Conservation (phyloP, 2,329 filamentous ascomycete species). For the Didymella segeticola region DNA sequence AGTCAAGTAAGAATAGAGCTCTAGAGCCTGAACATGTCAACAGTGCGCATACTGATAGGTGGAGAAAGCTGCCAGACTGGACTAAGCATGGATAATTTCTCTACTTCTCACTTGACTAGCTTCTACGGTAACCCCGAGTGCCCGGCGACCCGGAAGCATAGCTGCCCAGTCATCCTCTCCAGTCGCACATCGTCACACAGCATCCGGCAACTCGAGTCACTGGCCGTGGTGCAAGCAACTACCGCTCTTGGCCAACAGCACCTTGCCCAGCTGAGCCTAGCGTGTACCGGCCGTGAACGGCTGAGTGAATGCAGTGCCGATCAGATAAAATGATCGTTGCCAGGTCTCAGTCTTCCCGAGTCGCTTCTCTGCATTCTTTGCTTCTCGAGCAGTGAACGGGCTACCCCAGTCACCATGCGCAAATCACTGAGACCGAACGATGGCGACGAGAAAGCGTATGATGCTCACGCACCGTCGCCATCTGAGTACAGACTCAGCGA, state of each 20-base stretch:
- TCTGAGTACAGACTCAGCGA: conserved; percentile 12
- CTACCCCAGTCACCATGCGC: conserved; percentile 15
- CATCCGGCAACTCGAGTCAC: conserved; percentile 1
- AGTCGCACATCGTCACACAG: conserved; percentile 10
- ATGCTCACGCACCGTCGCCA: conserved; percentile 1
- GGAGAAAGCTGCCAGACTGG: no score
- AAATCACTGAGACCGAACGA: conserved; percentile 13
- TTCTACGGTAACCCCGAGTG: no score
- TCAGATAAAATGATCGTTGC: conserved; percentile 20
- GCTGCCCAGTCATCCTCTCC: neutral
- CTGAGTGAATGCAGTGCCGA: conserved; percentile 5
- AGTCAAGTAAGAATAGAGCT: no score
- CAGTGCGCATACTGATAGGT: no score
- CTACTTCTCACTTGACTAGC: no score
- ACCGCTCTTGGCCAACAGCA: conserved; percentile 6
- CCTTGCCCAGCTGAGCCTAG: neutral
- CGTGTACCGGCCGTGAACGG: conserved; percentile 8
- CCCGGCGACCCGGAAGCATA: neutral
- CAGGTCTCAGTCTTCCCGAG: conserved; percentile 3
- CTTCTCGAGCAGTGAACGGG: neutral
- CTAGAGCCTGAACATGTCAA: no score
- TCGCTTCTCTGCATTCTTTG: neutral
- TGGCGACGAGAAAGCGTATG: conserved; percentile 8
- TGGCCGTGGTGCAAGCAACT: conserved; percentile 8
- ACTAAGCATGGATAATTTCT: no score